phyloP scores from a whole-genome alignment of 257 asterid genomes.

The Ophiorrhiza pumila region DNA sequence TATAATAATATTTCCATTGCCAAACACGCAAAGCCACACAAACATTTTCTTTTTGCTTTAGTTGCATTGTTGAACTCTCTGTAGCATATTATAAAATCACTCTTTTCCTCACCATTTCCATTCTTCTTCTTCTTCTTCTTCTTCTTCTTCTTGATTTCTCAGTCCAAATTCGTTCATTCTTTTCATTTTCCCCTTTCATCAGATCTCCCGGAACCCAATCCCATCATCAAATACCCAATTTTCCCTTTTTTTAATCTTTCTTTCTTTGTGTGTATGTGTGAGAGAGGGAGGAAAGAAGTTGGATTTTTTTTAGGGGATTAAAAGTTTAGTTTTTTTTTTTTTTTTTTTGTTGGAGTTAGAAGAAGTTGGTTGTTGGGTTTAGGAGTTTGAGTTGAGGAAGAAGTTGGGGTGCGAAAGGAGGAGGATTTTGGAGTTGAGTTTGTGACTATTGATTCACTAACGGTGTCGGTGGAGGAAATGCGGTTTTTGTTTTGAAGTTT shows the following conservation, averaged over 20 bases:
- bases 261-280: not conserved
- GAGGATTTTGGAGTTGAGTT: not conserved
- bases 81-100: conserved; percentile 4
- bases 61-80: not conserved
- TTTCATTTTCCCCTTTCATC: not conserved
- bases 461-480: conserved; percentile 14
- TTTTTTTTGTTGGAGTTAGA: not conserved
- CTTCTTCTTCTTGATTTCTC: not conserved
- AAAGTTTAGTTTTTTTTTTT: not conserved
- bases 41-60: not conserved
- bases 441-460: not conserved
- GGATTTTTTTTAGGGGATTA: not conserved
- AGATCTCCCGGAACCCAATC: not conserved
- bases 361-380: not conserved
- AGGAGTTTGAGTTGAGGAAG: not conserved
- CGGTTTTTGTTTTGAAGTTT: not conserved
- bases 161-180: not conserved
- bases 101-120: not conserved
- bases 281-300: not conserved
- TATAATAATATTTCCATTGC: not conserved
- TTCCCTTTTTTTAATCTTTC: not conserved
- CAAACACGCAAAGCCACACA: conserved; percentile 20
- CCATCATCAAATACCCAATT: too few species aligned
- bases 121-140: conserved; percentile 3
- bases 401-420: not conserved